A percentile compares a stretch with the other conserved stretches of the same genome.
phyloP scores from a whole-genome alignment of 2,329 filamentous ascomycete species.

The Colletotrichum graminicola region DNA sequence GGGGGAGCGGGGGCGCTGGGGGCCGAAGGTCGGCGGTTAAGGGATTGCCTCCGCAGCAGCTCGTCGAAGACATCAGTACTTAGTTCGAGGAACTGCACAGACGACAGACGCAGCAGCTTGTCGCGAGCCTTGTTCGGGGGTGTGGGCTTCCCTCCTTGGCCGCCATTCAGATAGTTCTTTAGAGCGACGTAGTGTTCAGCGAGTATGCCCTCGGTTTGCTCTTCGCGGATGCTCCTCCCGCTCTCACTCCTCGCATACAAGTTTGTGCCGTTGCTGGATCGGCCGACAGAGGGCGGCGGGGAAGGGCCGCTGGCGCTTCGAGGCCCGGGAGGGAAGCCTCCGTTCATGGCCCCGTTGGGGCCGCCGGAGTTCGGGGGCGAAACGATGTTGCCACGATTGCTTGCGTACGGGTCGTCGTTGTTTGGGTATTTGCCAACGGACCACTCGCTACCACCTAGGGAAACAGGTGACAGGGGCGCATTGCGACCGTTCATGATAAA shows the following conservation, averaged over 20 bases:
- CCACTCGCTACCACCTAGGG: constrained; percentile 87
- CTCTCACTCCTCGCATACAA: constrained; percentile 76
- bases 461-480: constrained; percentile 85
- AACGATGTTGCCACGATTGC: constrained; percentile 69
- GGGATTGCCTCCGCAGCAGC: constrained; percentile 85
- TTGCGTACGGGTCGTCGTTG: constrained; percentile 64
- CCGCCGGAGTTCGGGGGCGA: constrained; percentile 79
- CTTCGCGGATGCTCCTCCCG: constrained; percentile 69
- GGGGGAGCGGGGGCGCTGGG: constrained; percentile 69
- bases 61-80: constrained; percentile 99
- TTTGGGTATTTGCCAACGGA: constrained; percentile 77
- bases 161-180: constrained; percentile 80
- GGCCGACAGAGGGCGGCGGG: constrained; percentile 87
- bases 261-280: constrained; percentile 84
- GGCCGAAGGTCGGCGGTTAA: constrained; percentile 66
- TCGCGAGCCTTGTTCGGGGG: constrained; percentile 92
- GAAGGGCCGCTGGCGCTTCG: constrained; percentile 76
- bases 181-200: constrained; percentile 86
- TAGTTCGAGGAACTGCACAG: constrained; percentile 95
- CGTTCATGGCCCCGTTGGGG: constrained; percentile 70
- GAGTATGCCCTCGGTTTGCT: constrained; percentile 73
- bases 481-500: constrained; percentile 77
- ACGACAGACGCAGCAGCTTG: constrained; percentile 89
- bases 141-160: constrained; percentile 80
- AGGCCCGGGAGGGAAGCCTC: constrained; percentile 66